Conservation (phyloP, 768 basidiomycete genomes). For the Mycena vitilis region DNA sequence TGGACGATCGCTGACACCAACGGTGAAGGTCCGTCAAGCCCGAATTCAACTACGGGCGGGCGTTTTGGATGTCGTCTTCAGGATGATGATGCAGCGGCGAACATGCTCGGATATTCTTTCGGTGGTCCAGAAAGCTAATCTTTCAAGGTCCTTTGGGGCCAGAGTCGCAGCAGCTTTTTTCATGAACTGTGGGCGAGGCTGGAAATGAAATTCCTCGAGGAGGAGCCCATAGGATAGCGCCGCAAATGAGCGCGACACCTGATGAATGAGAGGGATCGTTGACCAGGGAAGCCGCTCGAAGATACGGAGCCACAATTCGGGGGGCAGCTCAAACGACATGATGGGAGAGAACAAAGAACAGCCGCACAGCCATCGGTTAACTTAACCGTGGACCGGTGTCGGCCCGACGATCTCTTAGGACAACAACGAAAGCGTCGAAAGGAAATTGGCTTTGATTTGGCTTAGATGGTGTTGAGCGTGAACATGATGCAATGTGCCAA, state of each 20-base stretch:
- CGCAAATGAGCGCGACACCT: not conserved
- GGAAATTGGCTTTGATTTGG: no score
- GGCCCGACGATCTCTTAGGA: no score
- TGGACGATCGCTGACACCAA: not conserved
- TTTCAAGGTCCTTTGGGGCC: not conserved
- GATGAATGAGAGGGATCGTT: not conserved
- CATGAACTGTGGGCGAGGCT: not conserved
- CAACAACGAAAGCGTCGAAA: no score
- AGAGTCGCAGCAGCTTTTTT: not conserved
- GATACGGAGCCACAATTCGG: not conserved
- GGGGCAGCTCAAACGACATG: not conserved
- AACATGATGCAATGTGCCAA: no score
- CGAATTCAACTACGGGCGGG: not conserved
- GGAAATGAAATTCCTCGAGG: not conserved
- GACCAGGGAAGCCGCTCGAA: not conserved
- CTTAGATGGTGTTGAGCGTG: no score
- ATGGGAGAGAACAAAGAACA: no score
- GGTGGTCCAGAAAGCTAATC: not conserved
- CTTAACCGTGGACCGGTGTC: no score
- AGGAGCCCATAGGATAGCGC: not conserved
- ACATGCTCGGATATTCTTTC: not conserved
- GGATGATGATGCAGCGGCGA: not conserved
- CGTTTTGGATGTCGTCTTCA: not conserved
- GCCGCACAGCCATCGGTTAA: no score
- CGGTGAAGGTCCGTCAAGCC: not conserved